These are phyloP conservation scores for Backusella psychrophila DNA, from an alignment of 192 early-diverging fungal genomes.

Conservation along the genomic window DNA sequence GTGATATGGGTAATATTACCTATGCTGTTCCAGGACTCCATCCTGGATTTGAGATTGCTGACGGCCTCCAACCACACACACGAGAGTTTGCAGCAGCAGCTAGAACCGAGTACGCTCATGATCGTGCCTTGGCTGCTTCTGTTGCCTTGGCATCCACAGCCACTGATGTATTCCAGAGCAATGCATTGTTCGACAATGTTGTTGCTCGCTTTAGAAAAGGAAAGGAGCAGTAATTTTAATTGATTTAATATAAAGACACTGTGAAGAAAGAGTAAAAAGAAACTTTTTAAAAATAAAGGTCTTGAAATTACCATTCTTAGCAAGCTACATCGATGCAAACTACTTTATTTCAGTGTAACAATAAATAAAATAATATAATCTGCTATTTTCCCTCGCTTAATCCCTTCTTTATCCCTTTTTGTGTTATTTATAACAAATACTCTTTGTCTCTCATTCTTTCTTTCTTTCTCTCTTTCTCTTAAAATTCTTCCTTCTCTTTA, in stretches of 20 bases:
- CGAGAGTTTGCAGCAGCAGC: conserved; percentile 58
- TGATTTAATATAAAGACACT: not conserved
- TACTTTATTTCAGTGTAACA: not conserved
- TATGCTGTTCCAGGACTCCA: conserved; percentile 61
- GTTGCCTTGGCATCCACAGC: conserved; percentile 48
- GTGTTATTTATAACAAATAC: not conserved
- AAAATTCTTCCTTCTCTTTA: not conserved
- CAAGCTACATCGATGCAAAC: not conserved
- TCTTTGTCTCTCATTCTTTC: not conserved
- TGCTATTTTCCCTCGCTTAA: conserved; percentile 4
- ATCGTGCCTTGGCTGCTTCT: conserved; percentile 47
- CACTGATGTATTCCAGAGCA: conserved; percentile 47
- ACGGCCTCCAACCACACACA: conserved; percentile 60
- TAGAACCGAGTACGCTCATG: conserved; percentile 55
- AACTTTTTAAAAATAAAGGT: not conserved
- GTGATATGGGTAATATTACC: conserved; percentile 77
- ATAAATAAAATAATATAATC: not conserved
- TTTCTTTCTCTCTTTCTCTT: not conserved
- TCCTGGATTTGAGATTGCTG: conserved; percentile 41
- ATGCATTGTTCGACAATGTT: conserved; percentile 37
- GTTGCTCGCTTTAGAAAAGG: conserved; percentile 37
- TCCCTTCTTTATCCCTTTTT: conserved; percentile 1
- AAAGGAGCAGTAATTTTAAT: not conserved
- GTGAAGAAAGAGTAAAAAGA: not conserved
- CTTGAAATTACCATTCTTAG: conserved; percentile 5